phyloP scores from a whole-genome alignment of 768 basidiomycete species.

The Tulasnella calospora region DNA sequence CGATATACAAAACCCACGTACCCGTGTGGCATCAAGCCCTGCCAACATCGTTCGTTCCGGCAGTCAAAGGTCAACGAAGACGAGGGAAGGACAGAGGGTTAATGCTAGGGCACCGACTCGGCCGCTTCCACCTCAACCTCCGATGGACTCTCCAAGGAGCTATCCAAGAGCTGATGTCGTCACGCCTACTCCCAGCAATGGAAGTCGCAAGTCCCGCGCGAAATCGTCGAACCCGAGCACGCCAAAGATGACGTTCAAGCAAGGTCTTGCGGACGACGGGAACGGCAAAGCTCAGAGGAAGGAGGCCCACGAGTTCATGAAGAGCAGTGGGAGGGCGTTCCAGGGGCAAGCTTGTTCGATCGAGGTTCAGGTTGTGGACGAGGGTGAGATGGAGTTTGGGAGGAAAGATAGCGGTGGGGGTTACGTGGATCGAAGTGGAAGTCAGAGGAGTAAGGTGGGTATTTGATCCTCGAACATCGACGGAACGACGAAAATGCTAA shows the following conservation, averaged over 20 bases:
- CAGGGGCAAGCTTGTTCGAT: conserved; percentile 3
- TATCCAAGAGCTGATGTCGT: not conserved
- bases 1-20: not conserved
- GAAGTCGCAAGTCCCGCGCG: not conserved
- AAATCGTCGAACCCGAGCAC: not conserved
- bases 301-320: not conserved
- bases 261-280: not conserved
- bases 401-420: not conserved
- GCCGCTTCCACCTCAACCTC: not conserved
- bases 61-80: not conserved
- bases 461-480: not conserved
- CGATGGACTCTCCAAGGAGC: not conserved
- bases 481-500: not conserved
- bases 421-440: not conserved
- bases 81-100: not conserved
- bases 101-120: not conserved
- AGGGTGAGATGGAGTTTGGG: not conserved
- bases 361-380: not conserved
- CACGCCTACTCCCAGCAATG: not conserved
- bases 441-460: not conserved
- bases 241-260: not conserved
- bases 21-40: not conserved
- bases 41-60: not conserved
- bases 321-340: not conserved
- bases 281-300: not conserved